Evolutionary conservation across 1,284 basidiomycete genomes (phyloP).

Genomic region (Crocinoboletus sp.): DNA sequence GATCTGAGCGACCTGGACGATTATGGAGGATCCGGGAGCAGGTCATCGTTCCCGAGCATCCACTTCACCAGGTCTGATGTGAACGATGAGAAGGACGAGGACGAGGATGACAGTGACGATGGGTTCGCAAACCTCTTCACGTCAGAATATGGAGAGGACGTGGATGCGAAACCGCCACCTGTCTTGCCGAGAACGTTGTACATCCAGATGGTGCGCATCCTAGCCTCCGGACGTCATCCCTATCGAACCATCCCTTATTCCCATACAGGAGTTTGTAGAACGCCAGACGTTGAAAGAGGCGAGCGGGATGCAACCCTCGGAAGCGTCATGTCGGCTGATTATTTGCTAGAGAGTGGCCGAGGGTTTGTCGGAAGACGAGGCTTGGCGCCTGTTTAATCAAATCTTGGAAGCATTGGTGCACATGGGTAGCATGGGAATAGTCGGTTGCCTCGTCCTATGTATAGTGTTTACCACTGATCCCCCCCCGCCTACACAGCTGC

Average conservation of each 20-base stretch:
- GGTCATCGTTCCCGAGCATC: conserved; percentile 73
- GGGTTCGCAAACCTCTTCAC: conserved; percentile 37
- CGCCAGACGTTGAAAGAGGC: conserved; percentile 81
- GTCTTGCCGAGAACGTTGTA: conserved; percentile 65
- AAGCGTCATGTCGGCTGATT: background rate
- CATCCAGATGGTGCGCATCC: conserved; percentile 76
- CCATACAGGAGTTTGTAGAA: conserved; percentile 78
- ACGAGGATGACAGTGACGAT: conserved; percentile 36
- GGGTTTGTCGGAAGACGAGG: conserved; percentile 77
- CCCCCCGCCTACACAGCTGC: conserved; percentile 46
- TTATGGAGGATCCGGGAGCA: conserved; percentile 43
- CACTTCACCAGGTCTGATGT: conserved; percentile 53
- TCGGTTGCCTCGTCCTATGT: conserved; percentile 21
- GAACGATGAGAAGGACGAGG: conserved; percentile 41
- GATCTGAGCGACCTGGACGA: conserved; percentile 60
- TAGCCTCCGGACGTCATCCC: background rate
- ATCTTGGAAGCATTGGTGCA: conserved; percentile 92
- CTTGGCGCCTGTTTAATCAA: conserved; percentile 89
- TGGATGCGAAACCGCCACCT: conserved; percentile 33
- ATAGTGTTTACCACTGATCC: background rate
- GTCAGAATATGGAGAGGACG: conserved; percentile 27
- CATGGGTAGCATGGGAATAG: conserved; percentile 85
- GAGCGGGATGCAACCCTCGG: conserved; percentile 7
- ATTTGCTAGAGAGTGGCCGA: conserved; percentile 64
- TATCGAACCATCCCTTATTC: background rate